phyloP scores from a whole-genome alignment of 345 rosid genomes.

The Eucalyptus virginea region DNA sequence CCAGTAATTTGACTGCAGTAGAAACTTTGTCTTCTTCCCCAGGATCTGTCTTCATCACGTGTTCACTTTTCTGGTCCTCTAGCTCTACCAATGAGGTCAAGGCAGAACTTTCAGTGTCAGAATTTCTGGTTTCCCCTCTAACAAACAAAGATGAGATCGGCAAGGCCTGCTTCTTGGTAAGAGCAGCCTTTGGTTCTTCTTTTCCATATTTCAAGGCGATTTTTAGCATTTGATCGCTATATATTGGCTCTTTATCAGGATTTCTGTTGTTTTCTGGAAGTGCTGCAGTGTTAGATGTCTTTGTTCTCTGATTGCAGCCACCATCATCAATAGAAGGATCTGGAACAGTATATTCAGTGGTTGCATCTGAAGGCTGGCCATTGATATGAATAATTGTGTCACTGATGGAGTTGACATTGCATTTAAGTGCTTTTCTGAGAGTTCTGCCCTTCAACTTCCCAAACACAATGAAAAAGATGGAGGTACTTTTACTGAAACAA shows the following conservation, averaged over 20 bases:
- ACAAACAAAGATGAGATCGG: background rate
- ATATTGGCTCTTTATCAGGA: constrained; percentile 4
- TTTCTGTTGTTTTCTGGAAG: background rate
- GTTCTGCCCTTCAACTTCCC: background rate
- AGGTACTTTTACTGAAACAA: background rate
- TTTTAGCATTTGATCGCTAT: constrained; percentile 8
- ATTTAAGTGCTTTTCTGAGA: background rate
- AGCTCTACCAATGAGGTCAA: constrained; percentile 14
- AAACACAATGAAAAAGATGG: background rate
- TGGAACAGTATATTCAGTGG: background rate
- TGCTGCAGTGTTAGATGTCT: constrained; percentile 1
- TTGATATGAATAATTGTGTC: background rate
- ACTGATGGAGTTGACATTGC: background rate
- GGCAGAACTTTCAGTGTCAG: background rate
- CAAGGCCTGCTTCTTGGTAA: background rate
- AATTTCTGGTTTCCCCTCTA: background rate
- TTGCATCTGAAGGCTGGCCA: constrained; percentile 11
- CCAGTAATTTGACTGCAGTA: background rate
- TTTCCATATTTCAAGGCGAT: background rate
- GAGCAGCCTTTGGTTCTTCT: constrained; percentile 3
- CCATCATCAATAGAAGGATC: background rate
- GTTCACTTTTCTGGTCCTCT: constrained; percentile 15
- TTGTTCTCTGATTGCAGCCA: background rate
- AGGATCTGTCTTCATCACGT: background rate
- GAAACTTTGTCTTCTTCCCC: constrained; percentile 5